Percentiles rank a stretch among this genome's conserved stretches.
Evolutionary conservation across 441 rosid genomes (phyloP).

Genomic region (Rhodomyrtus psidioides): DNA sequence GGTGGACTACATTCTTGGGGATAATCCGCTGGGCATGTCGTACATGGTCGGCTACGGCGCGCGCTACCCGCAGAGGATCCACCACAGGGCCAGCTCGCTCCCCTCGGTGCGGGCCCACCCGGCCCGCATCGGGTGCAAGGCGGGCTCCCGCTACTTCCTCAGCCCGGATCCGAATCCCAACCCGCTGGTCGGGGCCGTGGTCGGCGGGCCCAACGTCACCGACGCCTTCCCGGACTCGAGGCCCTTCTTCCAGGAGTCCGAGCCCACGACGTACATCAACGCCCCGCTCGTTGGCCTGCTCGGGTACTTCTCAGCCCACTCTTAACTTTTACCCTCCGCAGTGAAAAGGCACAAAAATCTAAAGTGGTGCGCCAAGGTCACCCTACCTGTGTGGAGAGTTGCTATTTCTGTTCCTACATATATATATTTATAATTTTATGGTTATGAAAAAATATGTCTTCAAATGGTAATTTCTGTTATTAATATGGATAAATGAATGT

Average conservation of each 20-base stretch:
- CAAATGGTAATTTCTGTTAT: not conserved
- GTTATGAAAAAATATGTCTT: not conserved
- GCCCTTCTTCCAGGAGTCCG: constrained; percentile 55
- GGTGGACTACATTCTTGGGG: constrained; percentile 73
- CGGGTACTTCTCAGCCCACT: constrained; percentile 55
- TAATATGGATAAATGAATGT: not conserved
- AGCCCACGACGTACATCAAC: constrained; percentile 71
- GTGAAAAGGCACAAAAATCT: not conserved
- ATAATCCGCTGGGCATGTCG: constrained; percentile 56
- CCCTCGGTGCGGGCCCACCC: constrained; percentile 50
- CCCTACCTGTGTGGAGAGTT: not conserved
- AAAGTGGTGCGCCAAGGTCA: constrained; percentile 9
- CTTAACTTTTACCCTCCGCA: constrained; percentile 4
- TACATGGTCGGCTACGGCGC: constrained; percentile 71
- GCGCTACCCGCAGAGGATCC: constrained; percentile 58
- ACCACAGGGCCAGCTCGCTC: constrained; percentile 57
- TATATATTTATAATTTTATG: no score
- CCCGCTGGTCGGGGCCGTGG: constrained; percentile 48
- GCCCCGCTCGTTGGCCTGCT: constrained; percentile 69
- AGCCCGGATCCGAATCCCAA: constrained; percentile 63
- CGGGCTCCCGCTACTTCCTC: constrained; percentile 40
- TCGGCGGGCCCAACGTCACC: constrained; percentile 58
- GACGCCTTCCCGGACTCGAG: constrained; percentile 64
- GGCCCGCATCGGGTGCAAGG: constrained; percentile 40
- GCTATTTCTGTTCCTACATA: not conserved